phyloP scores from a whole-genome alignment of 768 basidiomycete species.

The Exidia glandulosa region DNA sequence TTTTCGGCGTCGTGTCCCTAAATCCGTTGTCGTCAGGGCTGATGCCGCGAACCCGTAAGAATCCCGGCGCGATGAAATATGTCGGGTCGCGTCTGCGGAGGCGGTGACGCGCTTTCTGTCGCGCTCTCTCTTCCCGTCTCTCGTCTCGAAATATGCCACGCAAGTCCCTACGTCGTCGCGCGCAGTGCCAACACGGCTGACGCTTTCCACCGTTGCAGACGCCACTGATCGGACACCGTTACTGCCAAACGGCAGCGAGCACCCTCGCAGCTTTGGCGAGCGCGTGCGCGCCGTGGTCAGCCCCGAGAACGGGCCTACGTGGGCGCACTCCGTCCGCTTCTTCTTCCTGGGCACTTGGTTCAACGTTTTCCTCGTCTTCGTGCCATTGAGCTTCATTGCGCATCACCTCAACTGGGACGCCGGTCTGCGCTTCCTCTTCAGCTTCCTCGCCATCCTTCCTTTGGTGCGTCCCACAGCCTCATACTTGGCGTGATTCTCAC shows the following conservation, averaged over 20 bases:
- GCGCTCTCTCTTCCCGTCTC: slow-evolving; percentile 1
- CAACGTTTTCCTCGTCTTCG: slow-evolving; percentile 68
- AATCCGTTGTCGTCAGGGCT: not conserved
- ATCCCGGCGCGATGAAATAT: not conserved
- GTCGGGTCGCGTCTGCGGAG: not conserved
- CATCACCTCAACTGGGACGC: slow-evolving; percentile 67
- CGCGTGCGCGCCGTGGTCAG: slow-evolving; percentile 19
- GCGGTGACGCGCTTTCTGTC: slow-evolving; percentile 2
- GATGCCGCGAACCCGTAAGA: no score
- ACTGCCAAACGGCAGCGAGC: slow-evolving; percentile 29
- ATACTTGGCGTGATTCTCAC: no score
- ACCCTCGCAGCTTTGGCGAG: slow-evolving; percentile 18
- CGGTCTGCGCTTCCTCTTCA: slow-evolving; percentile 58
- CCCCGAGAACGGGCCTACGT: slow-evolving; percentile 53
- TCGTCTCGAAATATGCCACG: not conserved
- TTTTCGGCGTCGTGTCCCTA: not conserved
- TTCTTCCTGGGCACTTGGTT: slow-evolving; percentile 58
- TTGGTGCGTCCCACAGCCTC: no score
- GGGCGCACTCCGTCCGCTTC: slow-evolving; percentile 43
- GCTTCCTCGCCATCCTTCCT: slow-evolving; percentile 77
- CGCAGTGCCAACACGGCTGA: not conserved
- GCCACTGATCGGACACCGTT: slow-evolving; percentile 37
- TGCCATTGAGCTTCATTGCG: slow-evolving; percentile 60
- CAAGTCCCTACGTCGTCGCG: not conserved
- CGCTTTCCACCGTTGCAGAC: slow-evolving; percentile 2